Percentiles rank a stretch among this genome's conserved stretches.
Evolutionary conservation across 305 asterid species (phyloP).

Genomic region (Lippia alba): DNA sequence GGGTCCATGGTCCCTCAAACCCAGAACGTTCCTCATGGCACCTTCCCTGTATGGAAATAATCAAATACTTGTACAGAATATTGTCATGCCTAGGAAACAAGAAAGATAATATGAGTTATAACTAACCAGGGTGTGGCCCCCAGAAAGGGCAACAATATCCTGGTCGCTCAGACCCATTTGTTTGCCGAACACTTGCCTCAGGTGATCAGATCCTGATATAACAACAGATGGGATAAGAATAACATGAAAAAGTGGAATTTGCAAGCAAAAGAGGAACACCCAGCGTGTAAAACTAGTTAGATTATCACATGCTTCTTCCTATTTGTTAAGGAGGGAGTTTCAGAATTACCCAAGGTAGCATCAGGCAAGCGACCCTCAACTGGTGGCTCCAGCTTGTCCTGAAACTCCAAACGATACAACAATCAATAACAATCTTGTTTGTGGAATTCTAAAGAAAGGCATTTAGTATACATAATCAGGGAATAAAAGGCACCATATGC

Average conservation of each 20-base stretch:
- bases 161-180: slow-evolving; percentile 86
- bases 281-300: neutral
- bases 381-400: slow-evolving; percentile 88
- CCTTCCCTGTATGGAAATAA: slow-evolving; percentile 63
- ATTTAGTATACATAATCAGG: neutral
- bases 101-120: neutral
- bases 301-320: neutral
- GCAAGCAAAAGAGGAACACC: neutral
- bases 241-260: neutral
- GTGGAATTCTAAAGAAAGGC: neutral
- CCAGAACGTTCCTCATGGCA: slow-evolving; percentile 98
- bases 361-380: slow-evolving; percentile 91
- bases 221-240: neutral
- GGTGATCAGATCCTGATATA: slow-evolving; percentile 68
- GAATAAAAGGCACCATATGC: neutral
- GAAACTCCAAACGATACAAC: slow-evolving; percentile 22
- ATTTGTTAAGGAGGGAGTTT: neutral
- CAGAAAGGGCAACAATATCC: slow-evolving; percentile 89
- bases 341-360: slow-evolving; percentile 76
- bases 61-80: neutral
- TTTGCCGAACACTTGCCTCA: slow-evolving; percentile 79
- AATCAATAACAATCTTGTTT: neutral
- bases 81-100: neutral
- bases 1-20: slow-evolving; percentile 96
- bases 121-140: slow-evolving; percentile 91